Evolutionary conservation across 23 red algal genomes (phyloP).

Genomic region (Agarophyton chilense): DNA sequence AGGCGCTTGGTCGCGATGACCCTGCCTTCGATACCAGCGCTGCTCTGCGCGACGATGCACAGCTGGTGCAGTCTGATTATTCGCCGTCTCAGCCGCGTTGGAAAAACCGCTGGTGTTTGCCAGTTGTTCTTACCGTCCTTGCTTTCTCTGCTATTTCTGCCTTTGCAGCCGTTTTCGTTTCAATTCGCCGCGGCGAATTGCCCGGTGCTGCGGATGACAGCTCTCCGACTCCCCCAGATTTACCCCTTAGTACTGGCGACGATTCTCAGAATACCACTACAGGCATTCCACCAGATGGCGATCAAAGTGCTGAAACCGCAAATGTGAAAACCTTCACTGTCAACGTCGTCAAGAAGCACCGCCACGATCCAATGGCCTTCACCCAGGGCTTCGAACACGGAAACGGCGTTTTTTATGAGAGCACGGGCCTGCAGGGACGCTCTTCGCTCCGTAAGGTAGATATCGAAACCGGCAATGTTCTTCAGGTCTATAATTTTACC

Average conservation of each 20-base stretch:
- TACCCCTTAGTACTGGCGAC: not conserved
- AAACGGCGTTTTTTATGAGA: slow-evolving; percentile 64
- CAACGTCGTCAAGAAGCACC: slow-evolving; percentile 4
- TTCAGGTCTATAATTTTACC: slow-evolving; percentile 21
- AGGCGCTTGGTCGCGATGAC: slow-evolving; percentile 65
- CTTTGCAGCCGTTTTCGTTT: slow-evolving; percentile 24
- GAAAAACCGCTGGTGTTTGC: slow-evolving; percentile 33
- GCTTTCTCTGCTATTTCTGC: slow-evolving; percentile 18
- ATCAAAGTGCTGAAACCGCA: not conserved
- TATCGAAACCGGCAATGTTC: slow-evolving; percentile 60
- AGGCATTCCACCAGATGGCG: not conserved
- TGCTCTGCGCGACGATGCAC: slow-evolving; percentile 10
- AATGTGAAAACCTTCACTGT: not conserved
- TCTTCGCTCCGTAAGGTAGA: slow-evolving; percentile 64
- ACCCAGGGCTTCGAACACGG: slow-evolving; percentile 75
- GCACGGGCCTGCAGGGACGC: slow-evolving; percentile 61
- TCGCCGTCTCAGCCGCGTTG: not conserved
- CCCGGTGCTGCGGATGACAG: not conserved
- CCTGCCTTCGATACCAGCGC: slow-evolving; percentile 50
- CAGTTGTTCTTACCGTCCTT: slow-evolving; percentile 15
- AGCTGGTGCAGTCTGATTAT: not conserved
- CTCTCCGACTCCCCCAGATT: not conserved
- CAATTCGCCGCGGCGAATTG: not conserved
- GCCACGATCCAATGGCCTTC: slow-evolving; percentile 73
- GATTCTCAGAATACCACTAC: not conserved